These are phyloP conservation scores for Alternaria angustiovoidea DNA, from an alignment of 2,329 filamentous ascomycete species.

Conservation along the genomic window DNA sequence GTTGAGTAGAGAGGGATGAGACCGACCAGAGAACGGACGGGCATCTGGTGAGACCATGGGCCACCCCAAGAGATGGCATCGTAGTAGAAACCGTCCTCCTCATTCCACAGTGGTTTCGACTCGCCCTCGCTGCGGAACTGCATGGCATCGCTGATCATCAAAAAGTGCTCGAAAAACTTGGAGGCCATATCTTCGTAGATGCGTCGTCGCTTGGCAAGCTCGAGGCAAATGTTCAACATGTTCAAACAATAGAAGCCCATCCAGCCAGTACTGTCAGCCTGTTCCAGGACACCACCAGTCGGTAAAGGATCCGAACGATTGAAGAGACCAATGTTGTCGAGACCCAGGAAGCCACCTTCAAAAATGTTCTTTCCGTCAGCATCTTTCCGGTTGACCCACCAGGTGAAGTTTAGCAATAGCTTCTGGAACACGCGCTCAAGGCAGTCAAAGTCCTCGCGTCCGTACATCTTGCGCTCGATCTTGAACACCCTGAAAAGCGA, in stretches of 20 bases:
- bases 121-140: conserved; percentile 71
- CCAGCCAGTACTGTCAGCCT: conserved; percentile 97
- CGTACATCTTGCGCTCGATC: conserved; percentile 97
- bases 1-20: conserved; percentile 94
- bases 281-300: conserved; percentile 90
- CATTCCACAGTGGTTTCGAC: conserved; percentile 92
- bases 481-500: conserved; percentile 96
- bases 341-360: conserved; percentile 91
- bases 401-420: conserved; percentile 93
- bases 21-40: conserved; percentile 89
- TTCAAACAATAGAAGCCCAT: conserved; percentile 97
- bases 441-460: conserved; percentile 92
- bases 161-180: conserved; percentile 99
- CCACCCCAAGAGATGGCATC: conserved; percentile 97
- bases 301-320: conserved; percentile 95
- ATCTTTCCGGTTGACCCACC: conserved; percentile 99
- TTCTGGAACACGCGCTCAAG: conserved; percentile 97
- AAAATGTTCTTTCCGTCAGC: conserved; percentile 95
- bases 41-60: conserved; percentile 90
- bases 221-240: conserved; percentile 96
- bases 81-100: conserved; percentile 97
- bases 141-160: conserved; percentile 98
- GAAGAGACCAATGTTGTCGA: conserved; percentile 98
- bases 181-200: conserved; percentile 97
- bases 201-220: conserved; percentile 91